Conservation (phyloP, 306 rosid genomes). For the Neltuma alba region DNA sequence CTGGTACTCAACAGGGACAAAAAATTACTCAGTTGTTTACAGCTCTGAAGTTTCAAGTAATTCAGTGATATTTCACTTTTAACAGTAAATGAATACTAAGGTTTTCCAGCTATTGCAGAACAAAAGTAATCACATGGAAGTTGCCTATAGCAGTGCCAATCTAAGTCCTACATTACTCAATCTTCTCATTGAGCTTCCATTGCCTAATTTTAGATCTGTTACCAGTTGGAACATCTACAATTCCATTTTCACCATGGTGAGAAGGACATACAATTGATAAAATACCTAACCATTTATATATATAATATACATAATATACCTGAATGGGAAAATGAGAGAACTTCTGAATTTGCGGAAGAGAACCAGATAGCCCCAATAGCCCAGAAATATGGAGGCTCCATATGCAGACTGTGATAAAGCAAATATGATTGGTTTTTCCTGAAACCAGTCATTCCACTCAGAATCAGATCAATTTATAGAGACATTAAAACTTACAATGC, state of each 20-base stretch:
- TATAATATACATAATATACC: constrained; percentile 48
- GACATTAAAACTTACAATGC: constrained; percentile 19
- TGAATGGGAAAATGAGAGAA: constrained; percentile 77
- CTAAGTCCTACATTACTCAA: constrained; percentile 22
- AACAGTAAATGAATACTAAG: neutral
- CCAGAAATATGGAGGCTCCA: constrained; percentile 62
- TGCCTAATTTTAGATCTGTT: constrained; percentile 12
- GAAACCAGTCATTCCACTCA: constrained; percentile 45
- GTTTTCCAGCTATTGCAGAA: neutral
- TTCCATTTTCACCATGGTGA: constrained; percentile 8
- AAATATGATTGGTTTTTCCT: constrained; percentile 84
- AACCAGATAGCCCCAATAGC: constrained; percentile 90
- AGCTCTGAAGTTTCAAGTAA: neutral
- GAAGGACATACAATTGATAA: constrained; percentile 11
- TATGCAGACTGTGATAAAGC: constrained; percentile 87
- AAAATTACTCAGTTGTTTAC: neutral
- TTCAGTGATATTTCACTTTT: neutral
- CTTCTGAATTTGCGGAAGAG: constrained; percentile 45
- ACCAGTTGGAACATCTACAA: neutral
- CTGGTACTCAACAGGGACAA: neutral
- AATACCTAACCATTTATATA: neutral
- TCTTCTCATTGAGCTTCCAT: constrained; percentile 9
- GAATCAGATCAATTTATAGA: constrained; percentile 37
- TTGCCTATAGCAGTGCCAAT: constrained; percentile 23
- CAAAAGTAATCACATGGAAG: constrained; percentile 21